phyloP scores from a whole-genome alignment of 495 filamentous ascomycete species.

The Penicillium lividum region DNA sequence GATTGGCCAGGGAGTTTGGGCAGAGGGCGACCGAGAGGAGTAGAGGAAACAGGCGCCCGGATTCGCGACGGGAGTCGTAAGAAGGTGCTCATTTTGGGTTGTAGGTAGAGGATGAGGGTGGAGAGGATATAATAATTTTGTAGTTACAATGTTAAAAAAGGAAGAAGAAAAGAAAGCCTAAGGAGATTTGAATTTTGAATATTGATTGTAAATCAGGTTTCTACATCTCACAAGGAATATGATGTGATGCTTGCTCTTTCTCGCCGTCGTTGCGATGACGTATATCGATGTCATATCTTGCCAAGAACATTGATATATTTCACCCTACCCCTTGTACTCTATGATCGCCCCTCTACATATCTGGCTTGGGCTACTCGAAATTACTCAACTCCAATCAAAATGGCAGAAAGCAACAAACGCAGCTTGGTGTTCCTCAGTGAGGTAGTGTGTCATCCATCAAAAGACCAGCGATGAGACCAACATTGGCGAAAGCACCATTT shows the following conservation, averaged over 20 bases:
- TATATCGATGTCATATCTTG: slow-evolving; percentile 22
- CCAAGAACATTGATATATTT: slow-evolving; percentile 7
- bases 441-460: slow-evolving; percentile 1
- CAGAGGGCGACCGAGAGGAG: slow-evolving; percentile 3
- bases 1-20: neutral
- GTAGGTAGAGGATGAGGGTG: neutral
- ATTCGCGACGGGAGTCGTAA: slow-evolving; percentile 1
- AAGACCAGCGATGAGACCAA: slow-evolving; percentile 5
- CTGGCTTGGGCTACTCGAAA: neutral
- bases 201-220: slow-evolving; percentile 12
- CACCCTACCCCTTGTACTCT: neutral
- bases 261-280: slow-evolving; percentile 17
- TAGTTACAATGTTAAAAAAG: neutral
- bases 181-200: neutral
- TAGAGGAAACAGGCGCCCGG: slow-evolving; percentile 3
- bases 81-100: slow-evolving; percentile 10
- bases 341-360: neutral
- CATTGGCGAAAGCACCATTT: slow-evolving; percentile 9
- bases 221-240: neutral
- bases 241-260: neutral
- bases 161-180: neutral
- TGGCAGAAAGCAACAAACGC: neutral
- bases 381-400: neutral
- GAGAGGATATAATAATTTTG: neutral
- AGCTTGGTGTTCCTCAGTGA: neutral